phyloP scores from a whole-genome alignment of 2,329 filamentous ascomycete genomes.

The Hypomyces perniciosus region DNA sequence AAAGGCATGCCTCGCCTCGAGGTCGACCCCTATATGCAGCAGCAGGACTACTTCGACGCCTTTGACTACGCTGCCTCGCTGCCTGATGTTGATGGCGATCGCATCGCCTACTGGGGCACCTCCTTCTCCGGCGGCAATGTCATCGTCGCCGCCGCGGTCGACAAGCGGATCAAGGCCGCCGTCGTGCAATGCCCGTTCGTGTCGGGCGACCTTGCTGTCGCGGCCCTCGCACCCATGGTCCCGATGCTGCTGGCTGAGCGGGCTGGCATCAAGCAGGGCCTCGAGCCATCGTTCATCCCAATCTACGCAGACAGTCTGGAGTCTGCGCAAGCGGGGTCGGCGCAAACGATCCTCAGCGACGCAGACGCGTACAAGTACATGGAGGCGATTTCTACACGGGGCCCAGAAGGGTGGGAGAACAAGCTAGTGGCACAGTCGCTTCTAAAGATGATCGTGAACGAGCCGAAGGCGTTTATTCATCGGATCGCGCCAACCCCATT shows the following conservation, averaged over 20 bases:
- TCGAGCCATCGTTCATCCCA: background rate
- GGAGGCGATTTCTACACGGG: background rate
- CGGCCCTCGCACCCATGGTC: background rate
- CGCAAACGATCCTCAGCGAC: slow-evolving; percentile 5
- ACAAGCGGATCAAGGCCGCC: slow-evolving; percentile 13
- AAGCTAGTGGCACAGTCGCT: slow-evolving; percentile 9
- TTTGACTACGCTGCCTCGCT: slow-evolving; percentile 15
- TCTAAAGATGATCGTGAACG: background rate
- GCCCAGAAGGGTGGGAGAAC: slow-evolving; percentile 11
- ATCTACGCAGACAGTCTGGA: slow-evolving; percentile 6
- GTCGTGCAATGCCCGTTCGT: slow-evolving; percentile 13
- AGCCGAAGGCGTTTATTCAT: slow-evolving; percentile 12
- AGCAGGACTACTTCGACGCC: slow-evolving; percentile 16
- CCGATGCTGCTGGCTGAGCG: slow-evolving; percentile 1
- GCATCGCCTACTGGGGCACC: slow-evolving; percentile 15
- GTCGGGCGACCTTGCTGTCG: slow-evolving; percentile 11
- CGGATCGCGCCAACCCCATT: slow-evolving; percentile 15
- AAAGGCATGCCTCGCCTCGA: slow-evolving; percentile 13
- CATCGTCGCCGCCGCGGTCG: slow-evolving; percentile 12
- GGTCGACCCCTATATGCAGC: slow-evolving; percentile 10
- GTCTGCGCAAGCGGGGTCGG: slow-evolving; percentile 1
- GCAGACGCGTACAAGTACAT: slow-evolving; percentile 1
- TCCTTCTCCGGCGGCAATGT: slow-evolving; percentile 14
- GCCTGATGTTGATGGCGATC: slow-evolving; percentile 12
- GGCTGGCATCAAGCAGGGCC: slow-evolving; percentile 1